Conservation (phyloP, 2,329 filamentous ascomycete genomes). For the Macrophomina tecta region DNA sequence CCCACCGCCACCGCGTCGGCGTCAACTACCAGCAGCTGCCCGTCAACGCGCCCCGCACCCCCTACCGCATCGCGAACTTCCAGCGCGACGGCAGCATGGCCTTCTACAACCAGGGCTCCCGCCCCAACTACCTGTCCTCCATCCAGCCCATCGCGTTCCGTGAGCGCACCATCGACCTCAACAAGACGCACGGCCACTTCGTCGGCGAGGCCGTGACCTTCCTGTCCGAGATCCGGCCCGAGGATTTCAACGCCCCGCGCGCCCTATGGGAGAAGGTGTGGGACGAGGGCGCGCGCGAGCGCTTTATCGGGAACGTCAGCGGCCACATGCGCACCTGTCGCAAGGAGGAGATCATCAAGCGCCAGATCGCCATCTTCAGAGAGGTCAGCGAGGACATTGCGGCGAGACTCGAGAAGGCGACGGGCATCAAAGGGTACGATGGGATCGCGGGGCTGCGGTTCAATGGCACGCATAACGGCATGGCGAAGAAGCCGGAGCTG, state of each 20-base stretch:
- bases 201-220: slow-evolving; percentile 56
- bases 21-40: slow-evolving; percentile 66
- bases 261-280: slow-evolving; percentile 67
- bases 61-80: slow-evolving; percentile 67
- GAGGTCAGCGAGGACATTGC: slow-evolving; percentile 67
- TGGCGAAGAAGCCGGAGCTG: slow-evolving; percentile 56
- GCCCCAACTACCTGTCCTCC: slow-evolving; percentile 63
- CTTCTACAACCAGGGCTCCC: slow-evolving; percentile 67
- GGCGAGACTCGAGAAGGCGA: slow-evolving; percentile 65
- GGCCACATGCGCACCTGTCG: slow-evolving; percentile 66
- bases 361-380: slow-evolving; percentile 69
- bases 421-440: slow-evolving; percentile 65
- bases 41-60: slow-evolving; percentile 59
- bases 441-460: slow-evolving; percentile 63
- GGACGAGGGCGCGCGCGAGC: slow-evolving; percentile 62
- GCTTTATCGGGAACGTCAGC: slow-evolving; percentile 65
- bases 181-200: slow-evolving; percentile 59
- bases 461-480: slow-evolving; percentile 67
- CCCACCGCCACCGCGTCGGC: slow-evolving; percentile 63
- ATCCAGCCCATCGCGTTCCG: slow-evolving; percentile 59
- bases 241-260: slow-evolving; percentile 63
- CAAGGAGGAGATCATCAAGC: slow-evolving; percentile 66
- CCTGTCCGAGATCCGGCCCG: slow-evolving; percentile 58
- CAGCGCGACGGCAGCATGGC: slow-evolving; percentile 77
- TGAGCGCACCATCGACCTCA: slow-evolving; percentile 53